Percentiles rank a stretch among this genome's conserved stretches.
Evolutionary conservation across 129 eudicot species (phyloP).

Genomic region (Silybum marianum): DNA sequence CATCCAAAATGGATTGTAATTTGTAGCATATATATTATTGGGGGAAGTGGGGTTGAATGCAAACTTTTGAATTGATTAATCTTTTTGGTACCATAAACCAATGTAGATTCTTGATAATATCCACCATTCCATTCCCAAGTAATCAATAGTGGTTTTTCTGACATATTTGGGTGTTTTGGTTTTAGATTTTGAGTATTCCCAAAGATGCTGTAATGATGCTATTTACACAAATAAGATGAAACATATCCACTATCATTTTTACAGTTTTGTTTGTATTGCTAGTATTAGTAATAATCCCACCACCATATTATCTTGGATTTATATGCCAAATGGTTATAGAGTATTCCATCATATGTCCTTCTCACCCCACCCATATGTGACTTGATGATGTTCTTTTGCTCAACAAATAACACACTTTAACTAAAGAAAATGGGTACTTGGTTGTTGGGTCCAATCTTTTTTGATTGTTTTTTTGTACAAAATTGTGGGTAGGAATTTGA

Average conservation of each 20-base stretch:
- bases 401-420: not conserved
- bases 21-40: not conserved
- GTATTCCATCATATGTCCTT: slow-evolving; percentile 22
- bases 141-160: not conserved
- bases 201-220: slow-evolving; percentile 22
- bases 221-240: slow-evolving; percentile 26
- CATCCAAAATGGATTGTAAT: not conserved
- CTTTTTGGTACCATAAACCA: slow-evolving; percentile 27
- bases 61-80: slow-evolving; percentile 6
- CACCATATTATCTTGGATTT: slow-evolving; percentile 17
- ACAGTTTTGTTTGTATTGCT: slow-evolving; percentile 33
- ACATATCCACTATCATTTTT: slow-evolving; percentile 31
- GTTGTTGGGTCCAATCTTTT: slow-evolving; percentile 1
- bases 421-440: not conserved
- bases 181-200: slow-evolving; percentile 33
- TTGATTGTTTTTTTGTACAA: not conserved
- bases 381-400: not conserved
- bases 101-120: slow-evolving; percentile 36
- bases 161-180: slow-evolving; percentile 28
- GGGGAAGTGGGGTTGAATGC: slow-evolving; percentile 6
- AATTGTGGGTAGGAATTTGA: not conserved
- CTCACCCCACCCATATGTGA: slow-evolving; percentile 9
- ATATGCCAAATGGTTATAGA: slow-evolving; percentile 19
- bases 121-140: slow-evolving; percentile 21
- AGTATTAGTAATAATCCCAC: slow-evolving; percentile 12